phyloP scores from a whole-genome alignment of 1,284 basidiomycete species.

The Pyrrhoderma noxium region DNA sequence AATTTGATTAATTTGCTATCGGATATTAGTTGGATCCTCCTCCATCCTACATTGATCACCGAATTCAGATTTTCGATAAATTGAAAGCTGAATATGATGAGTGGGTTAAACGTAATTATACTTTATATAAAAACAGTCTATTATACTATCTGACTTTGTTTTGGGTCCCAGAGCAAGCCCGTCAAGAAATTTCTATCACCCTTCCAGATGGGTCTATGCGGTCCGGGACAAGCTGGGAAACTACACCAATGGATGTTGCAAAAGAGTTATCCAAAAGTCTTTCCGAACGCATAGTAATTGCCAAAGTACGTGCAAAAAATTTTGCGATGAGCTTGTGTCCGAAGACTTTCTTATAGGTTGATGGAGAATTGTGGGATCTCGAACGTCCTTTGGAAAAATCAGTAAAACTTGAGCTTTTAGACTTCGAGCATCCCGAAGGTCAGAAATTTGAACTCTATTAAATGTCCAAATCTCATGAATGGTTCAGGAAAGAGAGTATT shows the following conservation, averaged over 20 bases:
- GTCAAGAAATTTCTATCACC: conserved; percentile 79
- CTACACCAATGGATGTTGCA: conserved; percentile 91
- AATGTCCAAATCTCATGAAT: conserved; percentile 6
- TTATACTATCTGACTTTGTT: background rate
- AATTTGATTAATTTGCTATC: conserved; percentile 81
- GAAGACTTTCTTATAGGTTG: conserved; percentile 48
- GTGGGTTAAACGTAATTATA: conserved; percentile 62
- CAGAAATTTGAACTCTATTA: conserved; percentile 12
- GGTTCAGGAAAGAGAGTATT: conserved; percentile 83
- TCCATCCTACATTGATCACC: conserved; percentile 84
- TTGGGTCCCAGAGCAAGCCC: conserved; percentile 63
- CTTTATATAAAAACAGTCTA: background rate
- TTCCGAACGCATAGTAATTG: conserved; percentile 87
- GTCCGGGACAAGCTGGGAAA: conserved; percentile 89
- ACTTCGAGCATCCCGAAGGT: conserved; percentile 96
- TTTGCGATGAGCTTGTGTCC: conserved; percentile 1
- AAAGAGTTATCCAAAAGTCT: conserved; percentile 83
- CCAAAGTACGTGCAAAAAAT: conserved; percentile 55
- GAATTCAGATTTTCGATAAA: conserved; percentile 87
- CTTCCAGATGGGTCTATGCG: conserved; percentile 83
- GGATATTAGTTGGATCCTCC: conserved; percentile 85
- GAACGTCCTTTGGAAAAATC: conserved; percentile 87
- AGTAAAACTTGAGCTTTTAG: conserved; percentile 79
- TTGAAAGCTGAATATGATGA: conserved; percentile 84
- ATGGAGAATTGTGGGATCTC: conserved; percentile 91